phyloP scores from a whole-genome alignment of 225 moss, liverwort and hornwort genomes.

The Bryum argenteum region DNA sequence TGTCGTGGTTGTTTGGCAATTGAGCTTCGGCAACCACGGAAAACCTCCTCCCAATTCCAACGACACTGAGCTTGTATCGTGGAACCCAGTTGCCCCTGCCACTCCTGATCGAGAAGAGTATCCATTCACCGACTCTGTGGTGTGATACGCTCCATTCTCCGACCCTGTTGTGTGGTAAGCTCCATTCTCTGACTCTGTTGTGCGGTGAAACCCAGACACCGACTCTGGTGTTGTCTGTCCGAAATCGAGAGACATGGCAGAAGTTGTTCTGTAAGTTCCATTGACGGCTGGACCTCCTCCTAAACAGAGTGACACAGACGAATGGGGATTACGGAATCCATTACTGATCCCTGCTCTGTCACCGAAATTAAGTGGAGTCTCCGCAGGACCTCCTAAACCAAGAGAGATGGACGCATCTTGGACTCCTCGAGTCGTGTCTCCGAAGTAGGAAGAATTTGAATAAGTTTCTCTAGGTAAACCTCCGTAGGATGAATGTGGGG shows the following conservation, averaged over 20 bases:
- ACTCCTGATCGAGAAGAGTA: too few species aligned
- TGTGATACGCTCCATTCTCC: background rate
- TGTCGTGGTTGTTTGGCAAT: constrained; percentile 26
- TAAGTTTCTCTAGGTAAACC: background rate
- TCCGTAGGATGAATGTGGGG: background rate
- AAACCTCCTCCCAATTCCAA: background rate
- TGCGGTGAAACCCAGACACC: background rate
- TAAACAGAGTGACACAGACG: background rate
- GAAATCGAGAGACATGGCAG: background rate
- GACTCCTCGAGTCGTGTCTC: background rate
- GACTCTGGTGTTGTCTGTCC: background rate
- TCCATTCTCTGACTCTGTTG: background rate
- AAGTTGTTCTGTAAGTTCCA: background rate
- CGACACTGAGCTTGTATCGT: background rate
- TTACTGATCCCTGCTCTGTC: background rate
- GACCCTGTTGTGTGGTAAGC: background rate
- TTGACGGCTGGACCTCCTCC: background rate
- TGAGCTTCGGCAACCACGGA: constrained; percentile 33
- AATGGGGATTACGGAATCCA: background rate
- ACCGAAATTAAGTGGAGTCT: too few species aligned
- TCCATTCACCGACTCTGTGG: background rate
- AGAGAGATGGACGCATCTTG: too few species aligned
- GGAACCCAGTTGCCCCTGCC: background rate
- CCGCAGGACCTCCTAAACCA: too few species aligned
- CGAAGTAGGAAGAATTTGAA: too few species aligned